A percentile compares a stretch with the other conserved stretches of the same genome.
These are phyloP conservation scores for Monosporascus sp. DNA, from an alignment of 2,329 filamentous ascomycete species.

Conservation along the genomic window DNA sequence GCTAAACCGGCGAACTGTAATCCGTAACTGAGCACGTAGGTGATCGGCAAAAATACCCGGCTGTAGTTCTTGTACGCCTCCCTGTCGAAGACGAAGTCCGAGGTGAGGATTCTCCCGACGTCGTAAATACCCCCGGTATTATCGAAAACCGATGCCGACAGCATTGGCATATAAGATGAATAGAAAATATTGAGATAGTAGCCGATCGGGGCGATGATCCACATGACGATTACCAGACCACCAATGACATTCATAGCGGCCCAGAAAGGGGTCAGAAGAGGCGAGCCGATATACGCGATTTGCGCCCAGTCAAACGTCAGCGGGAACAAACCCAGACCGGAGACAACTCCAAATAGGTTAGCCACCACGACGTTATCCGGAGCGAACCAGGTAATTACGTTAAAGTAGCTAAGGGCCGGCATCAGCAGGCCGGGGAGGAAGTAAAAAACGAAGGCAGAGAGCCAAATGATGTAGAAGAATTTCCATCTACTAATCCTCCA, in stretches of 20 bases:
- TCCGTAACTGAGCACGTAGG: conserved; percentile 81
- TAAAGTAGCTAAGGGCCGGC: conserved; percentile 84
- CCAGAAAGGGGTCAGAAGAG: conserved; percentile 80
- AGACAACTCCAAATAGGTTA: conserved; percentile 82
- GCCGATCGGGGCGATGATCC: conserved; percentile 72
- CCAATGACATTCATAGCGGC: conserved; percentile 79
- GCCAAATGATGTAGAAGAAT: conserved; percentile 75
- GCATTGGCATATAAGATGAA: conserved; percentile 80
- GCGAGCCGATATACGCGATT: conserved; percentile 82
- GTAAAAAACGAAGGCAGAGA: conserved; percentile 71
- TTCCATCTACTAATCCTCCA: conserved; percentile 79
- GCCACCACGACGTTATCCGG: conserved; percentile 81
- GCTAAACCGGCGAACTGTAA: conserved; percentile 81
- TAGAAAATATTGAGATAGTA: conserved; percentile 78
- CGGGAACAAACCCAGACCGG: conserved; percentile 77
- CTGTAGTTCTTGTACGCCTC: conserved; percentile 77
- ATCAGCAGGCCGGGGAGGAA: conserved; percentile 79
- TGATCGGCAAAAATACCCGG: conserved; percentile 78
- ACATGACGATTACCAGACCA: conserved; percentile 77
- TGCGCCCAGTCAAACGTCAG: conserved; percentile 91
- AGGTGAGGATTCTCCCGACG: conserved; percentile 72
- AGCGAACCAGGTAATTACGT: conserved; percentile 81
- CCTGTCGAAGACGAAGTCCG: conserved; percentile 72
- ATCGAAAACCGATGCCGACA: conserved; percentile 81
- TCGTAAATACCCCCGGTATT: conserved; percentile 77